These are phyloP conservation scores for Chaetomidium leptoderma DNA, from an alignment of 495 filamentous ascomycete genomes.

Conservation along the genomic window DNA sequence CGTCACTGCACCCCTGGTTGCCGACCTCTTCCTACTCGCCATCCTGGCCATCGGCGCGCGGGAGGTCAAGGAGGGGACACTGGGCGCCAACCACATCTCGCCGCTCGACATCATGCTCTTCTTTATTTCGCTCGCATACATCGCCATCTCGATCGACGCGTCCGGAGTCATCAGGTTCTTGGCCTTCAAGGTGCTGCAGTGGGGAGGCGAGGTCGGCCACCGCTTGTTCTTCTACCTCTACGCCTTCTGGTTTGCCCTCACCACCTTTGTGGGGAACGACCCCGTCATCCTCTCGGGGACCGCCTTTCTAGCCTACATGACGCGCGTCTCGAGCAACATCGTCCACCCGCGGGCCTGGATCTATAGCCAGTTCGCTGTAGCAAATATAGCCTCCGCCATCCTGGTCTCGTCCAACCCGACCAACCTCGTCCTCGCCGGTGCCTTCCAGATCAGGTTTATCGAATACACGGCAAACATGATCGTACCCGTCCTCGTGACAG, in stretches of 20 bases:
- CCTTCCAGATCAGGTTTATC: constrained; percentile 63
- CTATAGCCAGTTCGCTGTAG: constrained; percentile 61
- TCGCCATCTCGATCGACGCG: constrained; percentile 68
- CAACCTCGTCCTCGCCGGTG: constrained; percentile 65
- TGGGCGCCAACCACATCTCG: constrained; percentile 56
- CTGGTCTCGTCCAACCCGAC: constrained; percentile 69
- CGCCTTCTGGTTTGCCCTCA: constrained; percentile 61
- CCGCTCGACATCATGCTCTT: constrained; percentile 64
- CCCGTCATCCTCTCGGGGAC: constrained; percentile 67
- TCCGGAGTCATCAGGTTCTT: constrained; percentile 62
- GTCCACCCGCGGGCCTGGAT: constrained; percentile 63
- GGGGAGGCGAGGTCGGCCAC: constrained; percentile 56
- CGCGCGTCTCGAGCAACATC: constrained; percentile 64
- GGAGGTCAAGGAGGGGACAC: constrained; percentile 59
- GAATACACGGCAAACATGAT: constrained; percentile 66
- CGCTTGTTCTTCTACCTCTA: constrained; percentile 65
- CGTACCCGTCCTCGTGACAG: constrained; percentile 59
- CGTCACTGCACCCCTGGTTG: constrained; percentile 60
- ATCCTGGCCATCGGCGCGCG: constrained; percentile 56
- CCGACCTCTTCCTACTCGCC: constrained; percentile 61
- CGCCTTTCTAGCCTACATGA: constrained; percentile 68
- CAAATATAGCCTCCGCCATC: constrained; percentile 64
- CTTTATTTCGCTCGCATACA: constrained; percentile 67
- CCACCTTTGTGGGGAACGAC: constrained; percentile 64
- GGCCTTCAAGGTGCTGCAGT: constrained; percentile 63